A percentile compares a stretch with the other conserved stretches of the same genome.
Conservation (phyloP, 2,329 filamentous ascomycete genomes). For the Aspergillus arachidicola region DNA sequence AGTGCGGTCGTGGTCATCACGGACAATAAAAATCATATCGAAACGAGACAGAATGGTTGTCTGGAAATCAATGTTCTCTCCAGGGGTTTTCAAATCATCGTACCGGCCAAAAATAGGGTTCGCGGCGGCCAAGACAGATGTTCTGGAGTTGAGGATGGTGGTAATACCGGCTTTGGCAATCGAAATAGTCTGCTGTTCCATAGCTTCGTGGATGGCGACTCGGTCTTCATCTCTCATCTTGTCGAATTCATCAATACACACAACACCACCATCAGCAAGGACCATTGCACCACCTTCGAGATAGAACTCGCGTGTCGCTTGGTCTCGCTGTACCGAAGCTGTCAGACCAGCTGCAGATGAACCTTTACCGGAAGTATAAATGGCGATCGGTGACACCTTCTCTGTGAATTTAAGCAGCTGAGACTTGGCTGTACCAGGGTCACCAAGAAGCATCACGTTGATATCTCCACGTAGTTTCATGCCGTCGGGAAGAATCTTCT, state of each 20-base stretch:
- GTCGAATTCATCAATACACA: slow-evolving; percentile 99
- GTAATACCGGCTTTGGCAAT: slow-evolving; percentile 99
- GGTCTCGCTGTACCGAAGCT: slow-evolving; percentile 92
- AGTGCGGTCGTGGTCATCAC: slow-evolving; percentile 85
- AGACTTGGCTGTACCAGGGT: slow-evolving; percentile 97
- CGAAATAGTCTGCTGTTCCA: slow-evolving; percentile 99
- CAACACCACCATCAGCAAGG: slow-evolving; percentile 91
- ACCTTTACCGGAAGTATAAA: slow-evolving; percentile 98
- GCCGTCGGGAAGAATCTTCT: slow-evolving; percentile 95
- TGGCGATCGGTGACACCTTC: slow-evolving; percentile 92
- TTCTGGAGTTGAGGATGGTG: slow-evolving; percentile 93
- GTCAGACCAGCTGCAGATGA: slow-evolving; percentile 97
- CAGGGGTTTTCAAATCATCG: slow-evolving; percentile 95
- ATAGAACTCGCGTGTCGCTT: slow-evolving; percentile 92
- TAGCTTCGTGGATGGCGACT: slow-evolving; percentile 98
- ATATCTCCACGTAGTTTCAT: slow-evolving; percentile 98
- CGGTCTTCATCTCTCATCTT: slow-evolving; percentile 99
- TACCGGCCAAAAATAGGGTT: slow-evolving; percentile 98
- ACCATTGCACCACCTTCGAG: slow-evolving; percentile 99
- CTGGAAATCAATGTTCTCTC: slow-evolving; percentile 99
- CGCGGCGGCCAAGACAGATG: slow-evolving; percentile 90
- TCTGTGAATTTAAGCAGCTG: slow-evolving; percentile 97
- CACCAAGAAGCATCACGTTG: slow-evolving; percentile 93
- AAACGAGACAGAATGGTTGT: slow-evolving; percentile 98
- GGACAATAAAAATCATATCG: slow-evolving; percentile 99